A percentile compares a stretch with the other conserved stretches of the same genome.
Evolutionary conservation across 306 rosid species (phyloP).

Genomic region (Cucumis melo): DNA sequence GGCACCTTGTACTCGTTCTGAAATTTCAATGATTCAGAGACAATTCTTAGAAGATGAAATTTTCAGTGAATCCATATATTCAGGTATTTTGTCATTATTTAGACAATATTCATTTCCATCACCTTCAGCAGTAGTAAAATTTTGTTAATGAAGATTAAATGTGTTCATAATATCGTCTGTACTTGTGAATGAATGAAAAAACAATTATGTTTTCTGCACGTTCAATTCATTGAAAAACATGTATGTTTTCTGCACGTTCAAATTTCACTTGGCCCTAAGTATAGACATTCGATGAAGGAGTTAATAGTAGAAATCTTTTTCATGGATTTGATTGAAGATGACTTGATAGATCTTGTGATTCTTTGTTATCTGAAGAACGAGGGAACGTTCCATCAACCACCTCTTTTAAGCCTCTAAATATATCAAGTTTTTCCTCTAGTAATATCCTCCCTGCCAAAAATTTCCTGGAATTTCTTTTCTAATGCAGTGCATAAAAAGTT

Average conservation of each 20-base stretch:
- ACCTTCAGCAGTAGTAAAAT: neutral
- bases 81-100: conserved; percentile 29
- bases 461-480: neutral
- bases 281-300: neutral
- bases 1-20: conserved; percentile 82
- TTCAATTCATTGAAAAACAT: neutral
- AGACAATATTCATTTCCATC: neutral
- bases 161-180: neutral
- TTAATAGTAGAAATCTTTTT: neutral
- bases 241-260: neutral
- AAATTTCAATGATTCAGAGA: conserved; percentile 77
- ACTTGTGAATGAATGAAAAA: neutral
- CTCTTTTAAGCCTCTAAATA: neutral
- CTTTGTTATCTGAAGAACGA: neutral
- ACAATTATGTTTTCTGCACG: neutral
- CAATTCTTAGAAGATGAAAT: conserved; percentile 71
- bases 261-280: neutral
- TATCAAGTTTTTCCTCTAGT: neutral
- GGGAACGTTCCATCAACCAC: neutral
- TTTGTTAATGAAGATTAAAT: neutral
- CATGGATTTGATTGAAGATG: neutral
- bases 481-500: neutral
- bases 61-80: conserved; percentile 50
- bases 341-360: neutral
- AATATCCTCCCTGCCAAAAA: neutral